Evolutionary conservation across 306 rosid genomes (phyloP).

Genomic region (Parietaria judaica): DNA sequence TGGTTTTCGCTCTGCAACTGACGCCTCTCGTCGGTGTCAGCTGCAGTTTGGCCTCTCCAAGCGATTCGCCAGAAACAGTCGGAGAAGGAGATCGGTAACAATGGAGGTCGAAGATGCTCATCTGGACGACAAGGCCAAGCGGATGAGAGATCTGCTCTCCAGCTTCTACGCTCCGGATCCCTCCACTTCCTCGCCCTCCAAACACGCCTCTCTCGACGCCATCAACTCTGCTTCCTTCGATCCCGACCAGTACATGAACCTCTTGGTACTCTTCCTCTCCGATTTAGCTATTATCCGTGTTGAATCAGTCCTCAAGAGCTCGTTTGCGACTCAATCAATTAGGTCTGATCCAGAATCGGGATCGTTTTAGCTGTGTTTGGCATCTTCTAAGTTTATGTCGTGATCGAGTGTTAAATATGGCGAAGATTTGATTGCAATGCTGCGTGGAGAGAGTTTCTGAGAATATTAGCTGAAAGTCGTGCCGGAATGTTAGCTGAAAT

Average conservation of each 20-base stretch:
- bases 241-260: constrained; percentile 80
- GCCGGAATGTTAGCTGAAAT: not conserved
- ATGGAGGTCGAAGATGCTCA: constrained; percentile 57
- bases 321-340: not conserved
- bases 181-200: constrained; percentile 39
- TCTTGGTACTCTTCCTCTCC: constrained; percentile 38
- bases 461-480: no score
- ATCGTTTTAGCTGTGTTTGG: no score
- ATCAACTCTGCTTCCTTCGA: constrained; percentile 70
- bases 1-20: not conserved
- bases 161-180: constrained; percentile 89
- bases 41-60: not conserved
- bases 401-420: not conserved
- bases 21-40: not conserved
- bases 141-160: constrained; percentile 87
- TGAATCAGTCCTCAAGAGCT: not conserved
- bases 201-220: constrained; percentile 51
- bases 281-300: not conserved
- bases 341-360: not conserved
- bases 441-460: no score
- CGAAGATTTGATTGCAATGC: no score
- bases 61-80: not conserved
- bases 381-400: no score
- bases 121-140: constrained; percentile 79
- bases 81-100: constrained; percentile 12